Evolutionary conservation across 495 filamentous ascomycete genomes (phyloP).

Genomic region (Penicillium paxilli): DNA sequence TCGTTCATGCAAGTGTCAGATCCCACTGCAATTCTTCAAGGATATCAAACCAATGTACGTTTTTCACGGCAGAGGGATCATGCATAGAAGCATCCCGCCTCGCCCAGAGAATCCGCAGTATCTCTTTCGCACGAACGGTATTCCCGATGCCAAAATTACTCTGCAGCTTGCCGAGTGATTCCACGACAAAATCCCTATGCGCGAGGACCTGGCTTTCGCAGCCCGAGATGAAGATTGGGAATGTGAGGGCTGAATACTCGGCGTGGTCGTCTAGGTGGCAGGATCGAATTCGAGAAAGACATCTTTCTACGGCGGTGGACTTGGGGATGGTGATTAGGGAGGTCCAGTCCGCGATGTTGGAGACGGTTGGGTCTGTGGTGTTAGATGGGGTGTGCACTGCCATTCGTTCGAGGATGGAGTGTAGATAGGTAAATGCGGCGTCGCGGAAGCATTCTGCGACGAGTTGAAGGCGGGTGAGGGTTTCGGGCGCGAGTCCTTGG

Average conservation of each 20-base stretch:
- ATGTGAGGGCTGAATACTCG: conserved; percentile 47
- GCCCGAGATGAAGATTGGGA: conserved; percentile 44
- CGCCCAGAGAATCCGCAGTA: conserved; percentile 36
- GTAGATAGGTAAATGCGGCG: conserved; percentile 42
- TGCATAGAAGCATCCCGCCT: conserved; percentile 17
- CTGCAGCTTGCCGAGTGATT: conserved; percentile 32
- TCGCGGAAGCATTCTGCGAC: conserved; percentile 49
- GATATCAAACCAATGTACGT: conserved; percentile 42
- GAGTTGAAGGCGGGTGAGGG: conserved; percentile 39
- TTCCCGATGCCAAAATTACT: conserved; percentile 46
- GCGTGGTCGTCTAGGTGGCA: conserved; percentile 37
- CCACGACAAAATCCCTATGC: conserved; percentile 29
- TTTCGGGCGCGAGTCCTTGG: conserved; percentile 26
- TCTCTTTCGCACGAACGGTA: conserved; percentile 41
- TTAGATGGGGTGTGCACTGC: conserved; percentile 1
- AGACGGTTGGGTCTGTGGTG: neutral
- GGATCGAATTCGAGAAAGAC: conserved; percentile 28
- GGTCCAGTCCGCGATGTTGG: neutral
- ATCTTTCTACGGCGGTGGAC: conserved; percentile 26
- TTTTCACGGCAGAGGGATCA: neutral
- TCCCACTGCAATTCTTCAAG: conserved; percentile 44
- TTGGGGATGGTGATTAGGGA: conserved; percentile 33
- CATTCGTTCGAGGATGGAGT: conserved; percentile 41
- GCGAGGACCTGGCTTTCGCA: conserved; percentile 30
- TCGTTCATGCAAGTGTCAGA: conserved; percentile 39